Conservation (phyloP, 129 eudicot species). For the sunflower (Helianthus annuus) region HanXRQr2.0-SUNRISE NC_035437.2:165812750-165813249, state of each 20-base stretch:
- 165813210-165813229: constrained; percentile 78
- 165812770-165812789: too few relatives aligned
- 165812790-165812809: too few relatives aligned
- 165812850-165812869: not conserved
- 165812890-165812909: constrained; percentile 87
- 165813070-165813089: constrained; percentile 96
- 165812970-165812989: not conserved
- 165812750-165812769: too few relatives aligned
- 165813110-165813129: not conserved
- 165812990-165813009: not conserved
- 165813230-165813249: constrained; percentile 13
- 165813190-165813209: constrained; percentile 86
- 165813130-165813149: constrained; percentile 25
- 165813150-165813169: constrained; percentile 68
- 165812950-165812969: constrained; percentile 39
- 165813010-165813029: not conserved
- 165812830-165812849: not conserved
- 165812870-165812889: not conserved
- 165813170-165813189: constrained; percentile 88
- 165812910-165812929: constrained; percentile 77
- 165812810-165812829: too few relatives aligned
- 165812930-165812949: constrained; percentile 91
- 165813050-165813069: constrained; percentile 66
- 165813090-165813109: not conserved
- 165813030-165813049: constrained; percentile 16